These are phyloP conservation scores for Conringia planisiliqua DNA, from an alignment of 345 rosid genomes.

Conservation along the genomic window DNA sequence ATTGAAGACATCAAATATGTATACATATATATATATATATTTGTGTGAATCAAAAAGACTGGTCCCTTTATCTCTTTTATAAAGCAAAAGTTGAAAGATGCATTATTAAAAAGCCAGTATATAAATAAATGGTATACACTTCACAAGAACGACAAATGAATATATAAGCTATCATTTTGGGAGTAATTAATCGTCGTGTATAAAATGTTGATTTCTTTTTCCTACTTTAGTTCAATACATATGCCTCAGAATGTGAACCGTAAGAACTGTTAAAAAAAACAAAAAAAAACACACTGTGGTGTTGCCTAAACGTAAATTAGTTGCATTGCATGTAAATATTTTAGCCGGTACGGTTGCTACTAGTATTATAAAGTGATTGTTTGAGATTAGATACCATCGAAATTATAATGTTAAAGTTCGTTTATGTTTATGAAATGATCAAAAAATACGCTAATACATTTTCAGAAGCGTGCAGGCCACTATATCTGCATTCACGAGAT, in stretches of 20 bases:
- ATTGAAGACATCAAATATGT: constrained; percentile 30
- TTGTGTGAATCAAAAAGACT: constrained; percentile 17
- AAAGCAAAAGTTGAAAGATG: constrained; percentile 28
- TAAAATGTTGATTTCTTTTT: not conserved
- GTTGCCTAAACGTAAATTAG: not conserved
- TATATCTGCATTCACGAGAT: constrained; percentile 29
- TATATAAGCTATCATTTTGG: constrained; percentile 14
- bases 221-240: not conserved
- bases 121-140: constrained; percentile 24
- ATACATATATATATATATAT: not conserved
- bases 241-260: not conserved
- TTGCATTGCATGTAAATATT: not conserved
- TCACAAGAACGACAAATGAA: constrained; percentile 28
- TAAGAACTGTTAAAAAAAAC: not conserved
- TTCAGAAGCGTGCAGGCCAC: constrained; percentile 39
- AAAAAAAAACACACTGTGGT: not conserved
- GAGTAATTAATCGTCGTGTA: not conserved
- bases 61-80: constrained; percentile 24
- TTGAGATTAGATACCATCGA: not conserved
- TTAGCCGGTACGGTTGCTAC: not conserved
- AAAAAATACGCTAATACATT: not conserved
- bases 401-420: not conserved
- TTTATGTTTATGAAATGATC: not conserved
- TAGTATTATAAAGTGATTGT: not conserved
- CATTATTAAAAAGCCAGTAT: not conserved